phyloP scores from a whole-genome alignment of 345 rosid genomes.

The Citrus maxima region DNA sequence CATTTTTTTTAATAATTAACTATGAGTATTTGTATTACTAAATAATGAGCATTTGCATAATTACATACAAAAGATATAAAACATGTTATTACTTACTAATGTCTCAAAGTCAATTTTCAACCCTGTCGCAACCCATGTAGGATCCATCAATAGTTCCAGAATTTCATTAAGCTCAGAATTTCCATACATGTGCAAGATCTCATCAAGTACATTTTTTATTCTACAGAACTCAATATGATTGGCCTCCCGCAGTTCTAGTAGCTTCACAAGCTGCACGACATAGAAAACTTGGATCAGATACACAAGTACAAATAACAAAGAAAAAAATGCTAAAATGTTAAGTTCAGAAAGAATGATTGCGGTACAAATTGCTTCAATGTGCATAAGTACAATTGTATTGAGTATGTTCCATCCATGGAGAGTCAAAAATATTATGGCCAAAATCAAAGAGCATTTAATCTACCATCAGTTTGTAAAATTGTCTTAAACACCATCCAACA shows the following conservation, averaged over 20 bases:
- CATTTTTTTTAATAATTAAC: no score
- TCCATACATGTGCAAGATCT: constrained; percentile 66
- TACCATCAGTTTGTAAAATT: background rate
- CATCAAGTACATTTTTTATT: constrained; percentile 79
- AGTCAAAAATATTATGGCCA: background rate
- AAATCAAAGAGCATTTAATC: background rate
- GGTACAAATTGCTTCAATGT: background rate
- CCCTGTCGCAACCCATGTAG: constrained; percentile 94
- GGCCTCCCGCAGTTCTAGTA: constrained; percentile 89
- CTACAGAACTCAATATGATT: constrained; percentile 92
- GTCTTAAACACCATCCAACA: background rate
- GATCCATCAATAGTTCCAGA: constrained; percentile 76
- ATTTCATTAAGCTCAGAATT: constrained; percentile 64
- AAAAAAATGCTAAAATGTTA: background rate
- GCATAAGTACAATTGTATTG: background rate
- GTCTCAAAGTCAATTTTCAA: constrained; percentile 81
- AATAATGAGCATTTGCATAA: background rate
- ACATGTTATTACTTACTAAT: constrained; percentile 44
- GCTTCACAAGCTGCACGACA: constrained; percentile 84
- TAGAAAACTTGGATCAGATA: constrained; percentile 19
- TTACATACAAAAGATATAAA: background rate
- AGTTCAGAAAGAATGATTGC: background rate
- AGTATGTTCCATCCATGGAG: background rate
- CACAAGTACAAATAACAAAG: constrained; percentile 4
- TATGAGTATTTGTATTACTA: no score